Base-by-base conservation (phyloP, 2,329 filamentous ascomycete species). In the Emmonsiellopsis sp. region DNA sequence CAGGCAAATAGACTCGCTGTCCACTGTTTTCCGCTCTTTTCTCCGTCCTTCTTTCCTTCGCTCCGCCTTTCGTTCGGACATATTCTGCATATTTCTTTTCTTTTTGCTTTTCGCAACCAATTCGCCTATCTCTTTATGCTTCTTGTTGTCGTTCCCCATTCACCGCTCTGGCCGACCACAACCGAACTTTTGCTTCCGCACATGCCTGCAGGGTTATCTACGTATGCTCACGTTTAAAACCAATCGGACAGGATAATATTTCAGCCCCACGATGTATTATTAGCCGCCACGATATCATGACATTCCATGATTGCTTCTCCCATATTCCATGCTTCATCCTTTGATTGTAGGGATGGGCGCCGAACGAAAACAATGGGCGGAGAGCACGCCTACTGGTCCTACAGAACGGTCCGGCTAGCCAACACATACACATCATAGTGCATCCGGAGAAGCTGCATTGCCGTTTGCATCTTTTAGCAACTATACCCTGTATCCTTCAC, bases 41-140 rank as follows among this genome's bases (percentile, higher is more conserved):
- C 40, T 38, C 35, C 10, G 40, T 49, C 16, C 35, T 49, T 49
- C 47, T 41, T 49, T 26, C 20, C 20, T 26, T 26, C 20, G 20
- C 20, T 26, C 47, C 35, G 34, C 20, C 35, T 49, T 49, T 40
- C 47, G 15, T 49, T 49, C 47, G 47, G 47, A 49, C 34, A 40
- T 49, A 38, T 46, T 41, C 35, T 31, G 47, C 47, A 49, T 49
- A 31, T 40, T 49, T 26, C 20, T 26, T 26, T 49, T 34, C 47
- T 40, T 49, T 49, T 49, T 49, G 7, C 13, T 30, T 10, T 30
- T n/a, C 34, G 32, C 35, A 40, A 40, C 46, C 46, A 38, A 38
- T 35, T 7, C 15, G 15, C 20, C 20, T 38, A 13, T 13, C 9
- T 37, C 46, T 2, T 30, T 49, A n/a, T 38, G 34, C 15, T 31